Conservation (phyloP, 2,329 filamentous ascomycete genomes). For the Metarhizium guizhouense region DNA sequence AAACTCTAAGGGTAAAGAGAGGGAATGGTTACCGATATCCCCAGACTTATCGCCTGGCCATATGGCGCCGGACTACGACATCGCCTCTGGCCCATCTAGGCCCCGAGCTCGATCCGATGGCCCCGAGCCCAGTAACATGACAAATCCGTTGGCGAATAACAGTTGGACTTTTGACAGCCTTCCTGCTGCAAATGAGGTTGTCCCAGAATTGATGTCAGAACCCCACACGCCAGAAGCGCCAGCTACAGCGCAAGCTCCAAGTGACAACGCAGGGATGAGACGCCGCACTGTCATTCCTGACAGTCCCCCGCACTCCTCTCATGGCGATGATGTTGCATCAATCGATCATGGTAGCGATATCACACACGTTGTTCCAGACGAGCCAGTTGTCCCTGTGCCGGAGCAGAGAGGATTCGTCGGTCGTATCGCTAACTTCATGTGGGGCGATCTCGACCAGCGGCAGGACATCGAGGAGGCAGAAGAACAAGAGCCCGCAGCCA, state of each 20-base stretch:
- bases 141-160: constrained; percentile 49
- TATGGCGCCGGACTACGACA: constrained; percentile 5
- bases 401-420: constrained; percentile 18
- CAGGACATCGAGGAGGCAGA: constrained; percentile 17
- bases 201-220: neutral
- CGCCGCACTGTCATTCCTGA: neutral
- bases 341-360: constrained; percentile 4
- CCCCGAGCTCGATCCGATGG: constrained; percentile 51
- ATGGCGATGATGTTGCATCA: constrained; percentile 2
- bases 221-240: neutral
- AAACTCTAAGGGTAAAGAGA: constrained; percentile 19
- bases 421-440: constrained; percentile 50
- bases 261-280: neutral
- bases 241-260: neutral
- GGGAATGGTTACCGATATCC: constrained; percentile 6
- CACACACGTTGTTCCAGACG: constrained; percentile 6
- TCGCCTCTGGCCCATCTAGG: constrained; percentile 21
- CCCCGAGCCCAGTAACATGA: constrained; percentile 30
- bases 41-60: constrained; percentile 5
- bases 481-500: constrained; percentile 11
- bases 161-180: constrained; percentile 49
- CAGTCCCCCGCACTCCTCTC: neutral
- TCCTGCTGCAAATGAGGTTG: constrained; percentile 14
- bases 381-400: constrained; percentile 5
- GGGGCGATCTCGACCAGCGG: constrained; percentile 41